A percentile compares a stretch with the other conserved stretches of the same genome.
These are phyloP conservation scores for Talinum fruticosum DNA, from an alignment of 148 eudicot species.

Conservation along the genomic window DNA sequence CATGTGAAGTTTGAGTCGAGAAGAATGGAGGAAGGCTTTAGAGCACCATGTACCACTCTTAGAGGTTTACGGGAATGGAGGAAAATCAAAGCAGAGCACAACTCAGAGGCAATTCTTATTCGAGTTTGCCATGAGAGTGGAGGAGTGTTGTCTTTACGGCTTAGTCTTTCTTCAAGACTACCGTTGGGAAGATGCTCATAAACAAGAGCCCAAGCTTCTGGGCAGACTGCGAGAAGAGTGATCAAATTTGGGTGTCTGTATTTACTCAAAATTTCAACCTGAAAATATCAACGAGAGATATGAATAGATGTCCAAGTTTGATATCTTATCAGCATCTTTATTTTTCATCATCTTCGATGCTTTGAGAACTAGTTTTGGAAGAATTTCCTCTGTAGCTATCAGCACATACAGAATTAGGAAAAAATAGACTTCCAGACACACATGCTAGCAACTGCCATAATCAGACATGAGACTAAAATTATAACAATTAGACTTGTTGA, in stretches of 20 bases:
- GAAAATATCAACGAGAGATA: neutral
- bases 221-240: constrained; percentile 73
- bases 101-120: constrained; percentile 70
- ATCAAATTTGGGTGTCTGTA: constrained; percentile 75
- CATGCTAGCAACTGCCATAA: no score
- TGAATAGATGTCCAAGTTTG: constrained; percentile 4
- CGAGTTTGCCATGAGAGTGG: constrained; percentile 81
- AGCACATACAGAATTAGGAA: neutral
- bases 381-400: neutral
- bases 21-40: constrained; percentile 58
- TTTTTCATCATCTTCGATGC: neutral
- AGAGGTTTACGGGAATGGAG: constrained; percentile 66
- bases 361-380: neutral
- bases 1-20: constrained; percentile 56
- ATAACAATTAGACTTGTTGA: neutral
- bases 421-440: no score
- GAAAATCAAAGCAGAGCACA: constrained; percentile 72
- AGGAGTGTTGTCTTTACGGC: constrained; percentile 50
- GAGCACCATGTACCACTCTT: constrained; percentile 57
- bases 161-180: constrained; percentile 74
- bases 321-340: neutral
- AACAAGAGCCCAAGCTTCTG: constrained; percentile 55
- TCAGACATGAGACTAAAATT: neutral
- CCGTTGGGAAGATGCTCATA: constrained; percentile 77
- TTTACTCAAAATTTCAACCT: constrained; percentile 82